A percentile compares a stretch with the other conserved stretches of the same genome.
phyloP scores from a whole-genome alignment of 1,284 basidiomycete genomes.

The Amylostereum areolatum region DNA sequence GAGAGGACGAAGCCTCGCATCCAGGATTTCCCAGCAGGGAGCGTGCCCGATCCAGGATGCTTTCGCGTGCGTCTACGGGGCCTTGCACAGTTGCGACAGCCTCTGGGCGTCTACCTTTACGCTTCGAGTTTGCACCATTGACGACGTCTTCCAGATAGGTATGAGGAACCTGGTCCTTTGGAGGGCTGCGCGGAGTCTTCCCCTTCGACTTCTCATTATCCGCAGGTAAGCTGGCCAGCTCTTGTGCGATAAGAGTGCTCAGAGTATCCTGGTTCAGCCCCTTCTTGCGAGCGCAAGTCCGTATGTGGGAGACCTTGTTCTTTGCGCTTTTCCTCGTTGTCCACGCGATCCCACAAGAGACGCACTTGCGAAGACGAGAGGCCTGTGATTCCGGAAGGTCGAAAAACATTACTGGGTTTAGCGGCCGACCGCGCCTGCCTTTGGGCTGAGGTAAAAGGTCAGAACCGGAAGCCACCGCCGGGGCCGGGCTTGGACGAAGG shows the following conservation, averaged over 20 bases:
- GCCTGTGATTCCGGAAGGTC: constrained; percentile 43
- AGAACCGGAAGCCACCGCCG: neutral
- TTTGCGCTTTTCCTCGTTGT: constrained; percentile 54
- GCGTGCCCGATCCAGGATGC: constrained; percentile 51
- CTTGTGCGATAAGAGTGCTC: constrained; percentile 41
- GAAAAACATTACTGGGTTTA: constrained; percentile 18
- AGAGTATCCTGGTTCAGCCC: constrained; percentile 51
- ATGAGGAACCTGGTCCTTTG: constrained; percentile 14
- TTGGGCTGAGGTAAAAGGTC: neutral
- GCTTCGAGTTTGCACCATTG: constrained; percentile 36
- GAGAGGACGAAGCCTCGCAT: neutral
- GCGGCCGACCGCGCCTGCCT: constrained; percentile 1
- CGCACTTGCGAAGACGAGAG: constrained; percentile 45
- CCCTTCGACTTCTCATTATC: constrained; percentile 21
- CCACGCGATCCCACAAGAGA: constrained; percentile 63
- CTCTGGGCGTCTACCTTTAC: constrained; percentile 35
- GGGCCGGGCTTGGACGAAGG: no score
- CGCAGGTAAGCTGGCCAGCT: constrained; percentile 26
- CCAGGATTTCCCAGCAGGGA: constrained; percentile 30
- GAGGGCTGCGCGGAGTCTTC: constrained; percentile 7
- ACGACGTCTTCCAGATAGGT: constrained; percentile 56
- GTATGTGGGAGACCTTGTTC: constrained; percentile 63
- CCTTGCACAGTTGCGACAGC: constrained; percentile 40
- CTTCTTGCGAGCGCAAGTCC: constrained; percentile 58
- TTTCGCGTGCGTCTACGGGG: constrained; percentile 40